Percentiles rank a stretch among this genome's conserved stretches.
Evolutionary conservation across 2,329 filamentous ascomycete genomes (phyloP).

Genomic region (Sclerotiophoma versabilis): DNA sequence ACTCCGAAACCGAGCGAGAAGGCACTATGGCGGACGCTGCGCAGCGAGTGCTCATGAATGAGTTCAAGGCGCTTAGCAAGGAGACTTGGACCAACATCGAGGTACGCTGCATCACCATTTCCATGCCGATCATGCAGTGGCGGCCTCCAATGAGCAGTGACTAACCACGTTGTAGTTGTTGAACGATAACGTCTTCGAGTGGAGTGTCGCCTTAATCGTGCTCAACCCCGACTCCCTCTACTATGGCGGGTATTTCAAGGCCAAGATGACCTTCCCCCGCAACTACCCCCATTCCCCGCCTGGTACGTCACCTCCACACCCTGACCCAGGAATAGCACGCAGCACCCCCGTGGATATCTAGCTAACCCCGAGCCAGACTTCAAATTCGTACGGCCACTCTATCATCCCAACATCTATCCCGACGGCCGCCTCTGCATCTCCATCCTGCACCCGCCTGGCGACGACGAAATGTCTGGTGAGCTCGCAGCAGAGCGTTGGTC

Average conservation of each 20-base stretch:
- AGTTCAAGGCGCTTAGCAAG: constrained; percentile 80
- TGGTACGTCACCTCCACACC: constrained; percentile 50
- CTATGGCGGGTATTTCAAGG: constrained; percentile 92
- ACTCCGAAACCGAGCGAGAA: constrained; percentile 7
- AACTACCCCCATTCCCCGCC: constrained; percentile 93
- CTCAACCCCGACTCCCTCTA: constrained; percentile 91
- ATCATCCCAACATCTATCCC: constrained; percentile 91
- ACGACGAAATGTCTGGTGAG: constrained; percentile 92
- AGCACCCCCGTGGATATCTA: background rate
- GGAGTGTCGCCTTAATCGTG: constrained; percentile 88
- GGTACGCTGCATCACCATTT: constrained; percentile 56
- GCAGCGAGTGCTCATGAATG: constrained; percentile 86
- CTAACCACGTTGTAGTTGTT: constrained; percentile 64
- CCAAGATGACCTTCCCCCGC: constrained; percentile 82
- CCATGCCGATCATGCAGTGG: constrained; percentile 13
- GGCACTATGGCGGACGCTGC: constrained; percentile 55
- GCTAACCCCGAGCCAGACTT: constrained; percentile 64
- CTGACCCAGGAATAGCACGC: background rate
- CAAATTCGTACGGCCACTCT: constrained; percentile 79
- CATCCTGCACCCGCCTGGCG: constrained; percentile 90
- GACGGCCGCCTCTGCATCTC: constrained; percentile 95
- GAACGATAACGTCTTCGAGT: constrained; percentile 83
- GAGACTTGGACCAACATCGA: constrained; percentile 96
- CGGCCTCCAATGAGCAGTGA: constrained; percentile 21
- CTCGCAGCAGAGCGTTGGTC: constrained; percentile 91